These are phyloP conservation scores for Clavaria fumosa DNA, from an alignment of 768 basidiomycete genomes.

Conservation along the genomic window DNA sequence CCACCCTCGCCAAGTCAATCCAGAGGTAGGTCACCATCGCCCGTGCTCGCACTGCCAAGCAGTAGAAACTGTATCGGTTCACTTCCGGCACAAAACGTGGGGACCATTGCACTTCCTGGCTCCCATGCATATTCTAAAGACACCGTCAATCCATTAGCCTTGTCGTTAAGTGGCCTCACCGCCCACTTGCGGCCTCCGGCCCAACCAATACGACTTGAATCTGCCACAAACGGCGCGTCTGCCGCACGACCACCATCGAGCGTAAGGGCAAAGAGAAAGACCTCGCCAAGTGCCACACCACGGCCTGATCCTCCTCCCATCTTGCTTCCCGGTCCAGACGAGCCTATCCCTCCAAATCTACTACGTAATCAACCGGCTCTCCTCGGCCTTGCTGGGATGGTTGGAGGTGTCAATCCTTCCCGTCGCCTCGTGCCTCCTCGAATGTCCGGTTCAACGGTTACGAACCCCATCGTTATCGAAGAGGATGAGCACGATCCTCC, in stretches of 20 bases:
- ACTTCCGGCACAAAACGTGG: slow-evolving; percentile 68
- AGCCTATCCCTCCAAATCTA: slow-evolving; percentile 49
- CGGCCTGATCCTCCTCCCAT: slow-evolving; percentile 41
- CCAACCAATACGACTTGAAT: slow-evolving; percentile 8
- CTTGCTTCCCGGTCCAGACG: slow-evolving; percentile 42
- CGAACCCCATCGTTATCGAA: slow-evolving; percentile 59
- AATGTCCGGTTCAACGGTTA: slow-evolving; percentile 34
- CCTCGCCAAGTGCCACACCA: slow-evolving; percentile 24
- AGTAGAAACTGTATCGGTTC: slow-evolving; percentile 20
- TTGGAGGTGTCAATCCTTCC: slow-evolving; percentile 48
- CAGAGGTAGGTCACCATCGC: slow-evolving; percentile 61
- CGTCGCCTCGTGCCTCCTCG: slow-evolving; percentile 27
- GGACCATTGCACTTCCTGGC: slow-evolving; percentile 97
- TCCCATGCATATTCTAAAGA: slow-evolving; percentile 82
- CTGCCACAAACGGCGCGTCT: slow-evolving; percentile 4
- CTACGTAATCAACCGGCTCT: slow-evolving; percentile 59
- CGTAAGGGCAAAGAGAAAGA: slow-evolving; percentile 19
- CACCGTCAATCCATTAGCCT: slow-evolving; percentile 66
- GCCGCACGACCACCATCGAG: slow-evolving; percentile 10
- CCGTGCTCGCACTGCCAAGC: slow-evolving; percentile 53
- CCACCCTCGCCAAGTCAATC: slow-evolving; percentile 51
- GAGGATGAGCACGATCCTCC: slow-evolving; percentile 32
- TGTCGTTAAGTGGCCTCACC: slow-evolving; percentile 29
- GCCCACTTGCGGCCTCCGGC: slow-evolving; percentile 26
- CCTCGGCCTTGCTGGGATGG: slow-evolving; percentile 56